Base-by-base conservation (phyloP, 306 rosid genomes). In the Fragaria iinumae region DNA sequence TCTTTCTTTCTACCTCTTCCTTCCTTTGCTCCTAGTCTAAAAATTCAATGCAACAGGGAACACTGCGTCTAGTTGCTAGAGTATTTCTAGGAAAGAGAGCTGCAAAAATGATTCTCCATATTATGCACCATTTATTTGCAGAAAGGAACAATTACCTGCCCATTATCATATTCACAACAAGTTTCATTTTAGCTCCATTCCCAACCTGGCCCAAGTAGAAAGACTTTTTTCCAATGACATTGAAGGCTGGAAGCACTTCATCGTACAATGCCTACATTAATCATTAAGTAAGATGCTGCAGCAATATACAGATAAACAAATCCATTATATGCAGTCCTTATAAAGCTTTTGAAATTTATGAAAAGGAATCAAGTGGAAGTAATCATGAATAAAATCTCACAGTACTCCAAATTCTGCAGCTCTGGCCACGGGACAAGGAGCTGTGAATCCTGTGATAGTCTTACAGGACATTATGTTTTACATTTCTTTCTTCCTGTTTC, bases 131-230 rank as follows among this genome's bases (percentile, higher is more conserved):
- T 57, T 57, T 47, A 14, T 62, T 45, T 16, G 8, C 18, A 63
- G 47, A 78, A 68, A 36, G 57, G 60, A 78, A 69, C 32, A 44
- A 57, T 53, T 84, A 93, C 98, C 98, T 93, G 76, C 98, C 98
- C 98, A 93, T 93, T 84, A 92, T 87, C 98, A 93, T 93, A 84
- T 93, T 93, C 76, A 91, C 97, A 13, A 93, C 96, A 55, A 93
- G 97, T 83, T 93, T 93, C 98, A 93, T 93, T 86, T 87, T 89
- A 66, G 98, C 98, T 76, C 98, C 97, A 76, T 91, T 91, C 83
- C 98, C 98, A 76, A 91, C 93, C 84, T 91, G 86, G 55, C 98
- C 98, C 49, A 93, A 82, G 84, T 80, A 91, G 89, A 93, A 93
- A 68, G 97, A 90, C 70, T 86, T 92, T 86, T 92, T 92, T 69